phyloP scores from a whole-genome alignment of 441 rosid genomes.

The Biscutella auriculata region DNA sequence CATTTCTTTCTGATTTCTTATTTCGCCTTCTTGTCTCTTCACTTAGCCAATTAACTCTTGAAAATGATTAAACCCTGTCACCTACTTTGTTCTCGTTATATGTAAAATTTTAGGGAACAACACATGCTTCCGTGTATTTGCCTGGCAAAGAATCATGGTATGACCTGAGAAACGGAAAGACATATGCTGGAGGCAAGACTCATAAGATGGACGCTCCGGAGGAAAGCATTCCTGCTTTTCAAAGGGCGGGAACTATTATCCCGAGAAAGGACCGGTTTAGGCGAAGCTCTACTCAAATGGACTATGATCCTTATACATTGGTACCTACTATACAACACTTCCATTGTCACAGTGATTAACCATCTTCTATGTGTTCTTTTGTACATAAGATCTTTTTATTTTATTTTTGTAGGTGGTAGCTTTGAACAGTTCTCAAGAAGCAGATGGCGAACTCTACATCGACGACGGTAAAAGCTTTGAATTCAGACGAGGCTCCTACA shows the following conservation, averaged over 20 bases:
- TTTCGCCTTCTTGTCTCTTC: background rate
- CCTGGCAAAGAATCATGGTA: slow-evolving; percentile 92
- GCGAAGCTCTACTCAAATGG: slow-evolving; percentile 90
- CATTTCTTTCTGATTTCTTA: background rate
- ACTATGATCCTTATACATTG: slow-evolving; percentile 90
- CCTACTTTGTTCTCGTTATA: slow-evolving; percentile 3
- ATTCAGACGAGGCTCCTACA: slow-evolving; percentile 54
- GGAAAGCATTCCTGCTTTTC: slow-evolving; percentile 88
- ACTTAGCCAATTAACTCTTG: background rate
- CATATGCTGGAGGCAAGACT: slow-evolving; percentile 52
- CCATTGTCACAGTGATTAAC: background rate
- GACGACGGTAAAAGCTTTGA: slow-evolving; percentile 88
- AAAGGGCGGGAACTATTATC: slow-evolving; percentile 90
- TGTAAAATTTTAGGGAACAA: slow-evolving; percentile 48
- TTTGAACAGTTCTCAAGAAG: slow-evolving; percentile 73
- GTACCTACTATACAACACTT: slow-evolving; percentile 36
- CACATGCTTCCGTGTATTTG: slow-evolving; percentile 65
- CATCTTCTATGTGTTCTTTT: background rate
- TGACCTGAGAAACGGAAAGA: slow-evolving; percentile 67
- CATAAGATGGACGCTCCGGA: slow-evolving; percentile 73
- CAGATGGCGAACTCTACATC: slow-evolving; percentile 85
- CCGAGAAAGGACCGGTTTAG: slow-evolving; percentile 89
- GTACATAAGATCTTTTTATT: background rate
- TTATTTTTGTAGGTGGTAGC: slow-evolving; percentile 60
- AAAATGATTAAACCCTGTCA: background rate